Evolutionary conservation across 163 green algal genomes (phyloP).

Genomic region (Coccomyxa subellipsoidea): DNA sequence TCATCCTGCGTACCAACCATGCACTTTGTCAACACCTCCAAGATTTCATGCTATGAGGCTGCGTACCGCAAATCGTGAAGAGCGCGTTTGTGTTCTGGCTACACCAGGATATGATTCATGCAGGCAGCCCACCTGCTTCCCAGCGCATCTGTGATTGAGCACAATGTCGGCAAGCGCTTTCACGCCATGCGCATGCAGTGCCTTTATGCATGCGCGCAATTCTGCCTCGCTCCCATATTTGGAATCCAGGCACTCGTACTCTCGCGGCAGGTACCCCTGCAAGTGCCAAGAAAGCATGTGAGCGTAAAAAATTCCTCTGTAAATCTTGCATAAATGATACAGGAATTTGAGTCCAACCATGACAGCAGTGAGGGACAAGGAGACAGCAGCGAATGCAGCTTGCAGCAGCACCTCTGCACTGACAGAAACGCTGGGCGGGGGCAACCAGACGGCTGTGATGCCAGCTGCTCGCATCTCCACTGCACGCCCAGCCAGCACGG

Average conservation of each 20-base stretch:
- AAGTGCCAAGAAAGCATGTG: constrained; percentile 11
- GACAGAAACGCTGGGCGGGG: constrained; percentile 86
- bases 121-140: constrained; percentile 52
- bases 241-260: constrained; percentile 68
- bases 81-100: neutral
- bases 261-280: constrained; percentile 56
- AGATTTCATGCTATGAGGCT: no score
- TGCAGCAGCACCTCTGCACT: constrained; percentile 19
- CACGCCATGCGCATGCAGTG: constrained; percentile 72
- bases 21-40: no score
- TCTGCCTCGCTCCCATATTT: constrained; percentile 80
- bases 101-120: neutral
- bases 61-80: neutral
- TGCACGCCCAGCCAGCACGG: constrained; percentile 30
- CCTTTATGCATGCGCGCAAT: constrained; percentile 73
- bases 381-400: neutral
- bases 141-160: constrained; percentile 95
- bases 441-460: constrained; percentile 92
- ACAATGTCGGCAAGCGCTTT: constrained; percentile 95
- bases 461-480: constrained; percentile 53
- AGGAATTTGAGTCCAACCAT: neutral
- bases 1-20: constrained; percentile 51
- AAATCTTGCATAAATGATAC: neutral
- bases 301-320: no score
- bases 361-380: neutral